Percentiles rank a stretch among this genome's conserved stretches.
These are phyloP conservation scores for Cucurbitaria berberidis DNA, from an alignment of 2,329 filamentous ascomycete genomes.

Conservation along the genomic window DNA sequence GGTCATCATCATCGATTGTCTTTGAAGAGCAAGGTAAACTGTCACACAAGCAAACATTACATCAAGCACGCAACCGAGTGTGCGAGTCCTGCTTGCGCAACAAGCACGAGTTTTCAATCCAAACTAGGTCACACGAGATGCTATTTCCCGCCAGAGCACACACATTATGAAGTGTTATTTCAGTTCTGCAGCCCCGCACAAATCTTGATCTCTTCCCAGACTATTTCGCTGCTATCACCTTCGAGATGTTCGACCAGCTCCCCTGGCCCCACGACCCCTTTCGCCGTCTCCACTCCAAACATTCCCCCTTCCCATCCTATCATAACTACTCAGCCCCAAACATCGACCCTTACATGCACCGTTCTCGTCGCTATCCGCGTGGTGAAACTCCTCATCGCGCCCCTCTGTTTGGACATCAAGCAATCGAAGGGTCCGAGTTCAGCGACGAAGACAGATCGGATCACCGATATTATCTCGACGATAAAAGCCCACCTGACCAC, in stretches of 20 bases:
- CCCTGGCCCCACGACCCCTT: constrained; percentile 6
- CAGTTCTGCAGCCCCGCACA: neutral
- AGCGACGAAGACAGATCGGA: neutral
- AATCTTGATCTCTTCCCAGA: neutral
- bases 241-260: constrained; percentile 5
- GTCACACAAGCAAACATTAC: neutral
- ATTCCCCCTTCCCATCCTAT: neutral
- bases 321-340: neutral
- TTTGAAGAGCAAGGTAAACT: too few relatives aligned
- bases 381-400: neutral
- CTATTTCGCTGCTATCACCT: neutral
- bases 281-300: neutral
- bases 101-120: constrained; percentile 4
- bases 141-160: constrained; percentile 5
- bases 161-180: neutral
- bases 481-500: neutral
- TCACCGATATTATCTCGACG: neutral
- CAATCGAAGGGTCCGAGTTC: neutral
- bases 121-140: constrained; percentile 4
- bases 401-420: neutral
- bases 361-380: neutral
- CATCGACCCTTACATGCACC: neutral
- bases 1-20: too few relatives aligned
- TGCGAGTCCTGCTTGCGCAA: constrained; percentile 6
- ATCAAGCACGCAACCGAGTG: constrained; percentile 8